A percentile compares a stretch with the other conserved stretches of the same genome.
Conservation (phyloP, 169 alveolate species). For the Besnoitia besnoiti region DNA sequence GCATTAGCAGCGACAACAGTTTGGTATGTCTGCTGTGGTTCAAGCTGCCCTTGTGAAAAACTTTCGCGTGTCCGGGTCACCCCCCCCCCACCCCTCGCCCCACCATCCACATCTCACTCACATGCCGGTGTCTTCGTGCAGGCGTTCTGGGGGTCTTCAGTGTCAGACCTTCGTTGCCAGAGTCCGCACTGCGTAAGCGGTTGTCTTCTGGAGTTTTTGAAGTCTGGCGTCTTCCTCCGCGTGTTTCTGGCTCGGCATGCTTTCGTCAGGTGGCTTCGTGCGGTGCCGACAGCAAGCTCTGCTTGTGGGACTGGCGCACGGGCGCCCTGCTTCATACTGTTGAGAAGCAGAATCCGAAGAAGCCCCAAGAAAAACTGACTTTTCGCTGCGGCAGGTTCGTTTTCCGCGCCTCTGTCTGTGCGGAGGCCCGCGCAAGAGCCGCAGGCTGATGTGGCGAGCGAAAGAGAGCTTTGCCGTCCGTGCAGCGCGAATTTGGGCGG, state of each 20-base stretch:
- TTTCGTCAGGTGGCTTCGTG: slow-evolving; percentile 53
- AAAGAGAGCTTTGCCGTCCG: too few species aligned
- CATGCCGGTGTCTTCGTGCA: too few species aligned
- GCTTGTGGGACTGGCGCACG: slow-evolving; percentile 52
- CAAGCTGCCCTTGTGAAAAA: too few species aligned
- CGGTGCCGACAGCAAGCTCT: slow-evolving; percentile 35
- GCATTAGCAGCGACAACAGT: slow-evolving; percentile 55
- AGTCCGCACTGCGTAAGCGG: neutral
- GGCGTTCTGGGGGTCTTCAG: too few species aligned
- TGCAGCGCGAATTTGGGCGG: too few species aligned
- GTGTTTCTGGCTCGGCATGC: neutral
- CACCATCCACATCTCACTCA: too few species aligned
- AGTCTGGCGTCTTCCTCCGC: neutral
- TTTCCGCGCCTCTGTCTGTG: too few species aligned
- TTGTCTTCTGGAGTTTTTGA: neutral
- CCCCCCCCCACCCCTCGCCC: too few species aligned
- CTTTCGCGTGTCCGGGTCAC: too few species aligned
- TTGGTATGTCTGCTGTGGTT: slow-evolving; percentile 18
- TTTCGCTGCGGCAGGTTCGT: slow-evolving; percentile 37
- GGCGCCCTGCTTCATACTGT: slow-evolving; percentile 16
- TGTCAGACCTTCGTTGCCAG: too few species aligned
- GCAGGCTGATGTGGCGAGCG: too few species aligned
- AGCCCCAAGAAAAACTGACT: slow-evolving; percentile 12
- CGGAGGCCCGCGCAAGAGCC: too few species aligned
- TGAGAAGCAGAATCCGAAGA: slow-evolving; percentile 29